These are phyloP conservation scores for Pseudovirgaria hyperparasitica DNA, from an alignment of 2,329 filamentous ascomycete genomes.

Conservation along the genomic window DNA sequence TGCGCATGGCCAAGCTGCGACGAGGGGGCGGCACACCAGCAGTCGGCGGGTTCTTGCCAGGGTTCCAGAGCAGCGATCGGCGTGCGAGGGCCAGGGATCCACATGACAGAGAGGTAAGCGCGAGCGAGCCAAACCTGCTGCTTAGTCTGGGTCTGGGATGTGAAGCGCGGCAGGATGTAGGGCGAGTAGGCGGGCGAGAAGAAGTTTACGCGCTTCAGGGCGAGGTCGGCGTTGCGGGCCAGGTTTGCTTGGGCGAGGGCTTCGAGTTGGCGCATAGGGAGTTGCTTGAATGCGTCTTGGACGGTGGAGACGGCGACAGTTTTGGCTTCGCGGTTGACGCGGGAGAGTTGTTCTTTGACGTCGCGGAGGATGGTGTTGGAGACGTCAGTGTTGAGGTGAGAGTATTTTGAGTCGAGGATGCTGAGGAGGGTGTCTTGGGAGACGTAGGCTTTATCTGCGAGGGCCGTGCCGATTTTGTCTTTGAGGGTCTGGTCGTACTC, in stretches of 20 bases:
- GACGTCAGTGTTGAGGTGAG: neutral
- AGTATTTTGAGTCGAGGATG: too few species aligned
- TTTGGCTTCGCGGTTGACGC: neutral
- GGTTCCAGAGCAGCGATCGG: slow-evolving; percentile 46
- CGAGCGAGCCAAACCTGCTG: neutral
- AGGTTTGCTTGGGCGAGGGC: slow-evolving; percentile 19
- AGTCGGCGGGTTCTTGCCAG: slow-evolving; percentile 74
- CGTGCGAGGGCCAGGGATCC: slow-evolving; percentile 18
- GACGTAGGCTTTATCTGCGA: slow-evolving; percentile 6
- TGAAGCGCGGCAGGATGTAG: slow-evolving; percentile 44
- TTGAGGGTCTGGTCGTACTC: slow-evolving; percentile 16
- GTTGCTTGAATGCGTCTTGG: neutral
- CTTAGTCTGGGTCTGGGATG: slow-evolving; percentile 40
- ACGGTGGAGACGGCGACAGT: neutral
- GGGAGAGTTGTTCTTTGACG: too few species aligned
- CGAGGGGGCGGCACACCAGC: slow-evolving; percentile 61
- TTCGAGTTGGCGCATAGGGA: slow-evolving; percentile 11
- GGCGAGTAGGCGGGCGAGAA: slow-evolving; percentile 56
- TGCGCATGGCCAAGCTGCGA: slow-evolving; percentile 43
- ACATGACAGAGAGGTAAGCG: slow-evolving; percentile 8
- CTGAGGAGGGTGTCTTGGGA: slow-evolving; percentile 11
- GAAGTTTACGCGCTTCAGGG: slow-evolving; percentile 50
- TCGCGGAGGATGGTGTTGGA: too few species aligned
- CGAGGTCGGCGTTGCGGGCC: slow-evolving; percentile 16
- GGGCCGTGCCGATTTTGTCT: slow-evolving; percentile 21